Conservation (phyloP, 208 protist genomes). For the Vickermania ingenoplastis region DNA sequence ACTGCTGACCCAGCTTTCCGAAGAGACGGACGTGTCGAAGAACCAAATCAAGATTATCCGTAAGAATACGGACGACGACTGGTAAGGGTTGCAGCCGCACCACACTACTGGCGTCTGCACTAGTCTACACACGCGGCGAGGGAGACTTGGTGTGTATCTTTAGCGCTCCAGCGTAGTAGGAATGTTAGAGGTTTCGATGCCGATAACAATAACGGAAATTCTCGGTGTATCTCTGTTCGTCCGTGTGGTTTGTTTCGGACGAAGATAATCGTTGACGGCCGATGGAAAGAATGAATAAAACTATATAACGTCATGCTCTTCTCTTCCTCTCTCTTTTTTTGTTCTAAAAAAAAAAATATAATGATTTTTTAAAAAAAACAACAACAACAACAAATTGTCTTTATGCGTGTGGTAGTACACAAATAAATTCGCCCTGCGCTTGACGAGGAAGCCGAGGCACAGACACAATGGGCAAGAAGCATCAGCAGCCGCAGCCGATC, state of each 20-base stretch:
- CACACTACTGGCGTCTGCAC: too few relatives aligned
- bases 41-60: constrained; percentile 78
- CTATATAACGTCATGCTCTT: background rate
- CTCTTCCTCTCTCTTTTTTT: background rate
- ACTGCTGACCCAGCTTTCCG: constrained; percentile 50
- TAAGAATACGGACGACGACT: constrained; percentile 86
- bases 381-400: background rate
- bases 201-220: background rate
- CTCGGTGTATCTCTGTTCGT: background rate
- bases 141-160: background rate
- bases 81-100: constrained; percentile 50
- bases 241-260: background rate
- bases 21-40: constrained; percentile 39
- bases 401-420: too few relatives aligned
- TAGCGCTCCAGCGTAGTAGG: background rate
- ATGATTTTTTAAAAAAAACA: background rate
- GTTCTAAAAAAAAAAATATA: background rate
- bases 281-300: background rate
- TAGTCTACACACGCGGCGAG: background rate
- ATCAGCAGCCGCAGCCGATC: constrained; percentile 64
- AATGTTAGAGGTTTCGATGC: background rate
- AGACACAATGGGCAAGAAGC: constrained; percentile 71
- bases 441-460: too few relatives aligned
- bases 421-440: too few relatives aligned
- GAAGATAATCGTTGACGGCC: background rate